These are phyloP conservation scores for Phialophora verrucosa DNA, from an alignment of 2,329 filamentous ascomycete species.

Conservation along the genomic window DNA sequence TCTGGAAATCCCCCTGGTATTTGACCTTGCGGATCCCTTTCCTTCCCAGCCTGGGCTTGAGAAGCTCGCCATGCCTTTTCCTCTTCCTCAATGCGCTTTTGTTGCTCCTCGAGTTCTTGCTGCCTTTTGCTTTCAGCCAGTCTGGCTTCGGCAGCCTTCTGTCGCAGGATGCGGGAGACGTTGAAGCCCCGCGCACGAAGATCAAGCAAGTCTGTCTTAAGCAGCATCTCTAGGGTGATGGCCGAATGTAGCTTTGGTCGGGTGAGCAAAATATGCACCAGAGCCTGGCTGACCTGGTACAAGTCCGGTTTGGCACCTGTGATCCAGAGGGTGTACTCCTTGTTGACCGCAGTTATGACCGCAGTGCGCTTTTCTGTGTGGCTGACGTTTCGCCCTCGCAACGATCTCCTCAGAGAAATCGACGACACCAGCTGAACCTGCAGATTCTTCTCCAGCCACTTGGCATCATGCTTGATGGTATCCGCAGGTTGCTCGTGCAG, in stretches of 20 bases:
- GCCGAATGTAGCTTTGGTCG: constrained; percentile 87
- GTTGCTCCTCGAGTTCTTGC: constrained; percentile 74
- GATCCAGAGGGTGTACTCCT: constrained; percentile 74
- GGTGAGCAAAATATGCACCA: constrained; percentile 79
- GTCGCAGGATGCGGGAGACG: constrained; percentile 88
- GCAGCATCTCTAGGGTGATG: constrained; percentile 86
- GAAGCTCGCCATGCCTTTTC: constrained; percentile 56
- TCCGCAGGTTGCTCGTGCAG: constrained; percentile 81
- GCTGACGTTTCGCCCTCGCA: constrained; percentile 71
- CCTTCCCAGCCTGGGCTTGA: constrained; percentile 44
- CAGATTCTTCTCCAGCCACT: constrained; percentile 89
- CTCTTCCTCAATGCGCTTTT: constrained; percentile 68
- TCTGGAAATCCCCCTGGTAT: constrained; percentile 80
- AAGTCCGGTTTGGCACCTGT: constrained; percentile 75
- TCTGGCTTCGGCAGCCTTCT: constrained; percentile 83
- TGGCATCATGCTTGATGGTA: constrained; percentile 81
- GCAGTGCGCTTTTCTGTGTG: constrained; percentile 78
- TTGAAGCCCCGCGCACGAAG: constrained; percentile 91
- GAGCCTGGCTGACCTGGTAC: constrained; percentile 88
- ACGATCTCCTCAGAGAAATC: constrained; percentile 76
- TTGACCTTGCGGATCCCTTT: constrained; percentile 44
- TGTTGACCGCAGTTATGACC: constrained; percentile 64
- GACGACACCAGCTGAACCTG: constrained; percentile 77
- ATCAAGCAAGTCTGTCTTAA: constrained; percentile 82
- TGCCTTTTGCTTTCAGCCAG: constrained; percentile 83